A percentile compares a stretch with the other conserved stretches of the same genome.
Evolutionary conservation across 2,329 filamentous ascomycete species (phyloP).

Genomic region (Rutstroemia sp.): DNA sequence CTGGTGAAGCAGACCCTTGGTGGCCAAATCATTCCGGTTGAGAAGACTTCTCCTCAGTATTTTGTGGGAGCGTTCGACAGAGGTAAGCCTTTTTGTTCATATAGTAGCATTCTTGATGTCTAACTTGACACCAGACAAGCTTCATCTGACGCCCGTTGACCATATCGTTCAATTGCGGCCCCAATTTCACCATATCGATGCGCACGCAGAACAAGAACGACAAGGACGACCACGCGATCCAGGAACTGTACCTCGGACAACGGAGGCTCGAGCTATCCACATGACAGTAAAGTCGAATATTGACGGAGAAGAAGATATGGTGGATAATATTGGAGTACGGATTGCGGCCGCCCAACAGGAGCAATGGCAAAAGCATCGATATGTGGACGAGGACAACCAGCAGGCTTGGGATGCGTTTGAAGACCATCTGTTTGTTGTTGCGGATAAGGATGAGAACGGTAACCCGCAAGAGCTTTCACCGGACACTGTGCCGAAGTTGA

Average conservation of each 20-base stretch:
- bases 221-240: slow-evolving; percentile 35
- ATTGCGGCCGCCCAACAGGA: slow-evolving; percentile 76
- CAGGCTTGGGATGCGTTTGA: slow-evolving; percentile 71
- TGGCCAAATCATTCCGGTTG: slow-evolving; percentile 64
- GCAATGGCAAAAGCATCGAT: slow-evolving; percentile 70
- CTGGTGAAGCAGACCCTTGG: slow-evolving; percentile 77
- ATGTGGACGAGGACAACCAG: slow-evolving; percentile 72
- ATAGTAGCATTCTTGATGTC: neutral
- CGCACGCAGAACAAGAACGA: slow-evolving; percentile 58
- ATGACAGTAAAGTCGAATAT: slow-evolving; percentile 76
- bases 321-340: slow-evolving; percentile 66
- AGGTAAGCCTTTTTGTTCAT: slow-evolving; percentile 43
- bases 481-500: slow-evolving; percentile 32
- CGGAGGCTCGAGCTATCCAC: slow-evolving; percentile 69
- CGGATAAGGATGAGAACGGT: slow-evolving; percentile 9
- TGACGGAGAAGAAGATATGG: slow-evolving; percentile 56
- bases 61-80: slow-evolving; percentile 90
- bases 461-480: slow-evolving; percentile 14
- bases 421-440: slow-evolving; percentile 53
- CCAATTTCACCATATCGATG: slow-evolving; percentile 89
- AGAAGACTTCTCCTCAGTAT: slow-evolving; percentile 56
- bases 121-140: slow-evolving; percentile 50
- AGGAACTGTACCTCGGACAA: slow-evolving; percentile 16
- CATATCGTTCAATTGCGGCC: slow-evolving; percentile 84
- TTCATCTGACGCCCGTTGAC: slow-evolving; percentile 79